Percentiles rank a stretch among this genome's conserved stretches.
These are phyloP conservation scores for Podochytrium sp. DNA, from an alignment of 192 early-diverging fungal genomes.

Conservation along the genomic window DNA sequence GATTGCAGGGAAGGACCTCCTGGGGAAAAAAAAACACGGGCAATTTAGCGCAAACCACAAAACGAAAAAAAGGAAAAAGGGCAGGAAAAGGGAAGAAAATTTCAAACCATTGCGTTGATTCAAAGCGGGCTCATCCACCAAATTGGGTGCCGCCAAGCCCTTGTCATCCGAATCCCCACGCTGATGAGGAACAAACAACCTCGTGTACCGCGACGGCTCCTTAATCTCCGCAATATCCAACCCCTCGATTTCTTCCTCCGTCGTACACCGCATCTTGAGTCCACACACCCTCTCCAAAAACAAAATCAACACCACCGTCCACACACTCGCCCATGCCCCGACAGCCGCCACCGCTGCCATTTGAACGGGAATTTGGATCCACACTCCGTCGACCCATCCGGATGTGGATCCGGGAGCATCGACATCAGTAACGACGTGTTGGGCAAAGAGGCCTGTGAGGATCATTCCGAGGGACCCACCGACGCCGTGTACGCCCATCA, in stretches of 20 bases:
- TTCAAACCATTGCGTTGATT: too few species aligned
- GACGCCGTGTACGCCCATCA: conserved; percentile 83
- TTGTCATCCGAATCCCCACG: too few species aligned
- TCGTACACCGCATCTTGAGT: conserved; percentile 58
- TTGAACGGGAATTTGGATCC: conserved; percentile 80
- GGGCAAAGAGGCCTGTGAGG: conserved; percentile 87
- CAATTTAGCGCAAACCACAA: too few species aligned
- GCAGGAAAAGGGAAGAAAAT: too few species aligned
- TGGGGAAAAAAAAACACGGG: too few species aligned
- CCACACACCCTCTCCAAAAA: conserved; percentile 76
- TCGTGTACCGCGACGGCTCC: too few species aligned
- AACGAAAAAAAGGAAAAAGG: too few species aligned
- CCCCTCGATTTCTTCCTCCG: conserved; percentile 76
- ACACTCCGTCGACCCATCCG: conserved; percentile 83
- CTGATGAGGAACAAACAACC: too few species aligned
- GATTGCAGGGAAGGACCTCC: too few species aligned
- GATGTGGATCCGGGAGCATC: conserved; percentile 65
- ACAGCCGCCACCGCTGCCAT: conserved; percentile 71
- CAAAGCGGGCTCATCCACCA: too few species aligned
- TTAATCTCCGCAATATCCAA: conserved; percentile 80
- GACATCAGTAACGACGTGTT: conserved; percentile 68
- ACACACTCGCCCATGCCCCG: conserved; percentile 75
- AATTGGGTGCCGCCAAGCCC: too few species aligned
- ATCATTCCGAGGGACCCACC: conserved; percentile 84
- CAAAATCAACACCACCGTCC: conserved; percentile 73